These are phyloP conservation scores for Aegle marmelos DNA, from an alignment of 345 rosid species.

Conservation along the genomic window DNA sequence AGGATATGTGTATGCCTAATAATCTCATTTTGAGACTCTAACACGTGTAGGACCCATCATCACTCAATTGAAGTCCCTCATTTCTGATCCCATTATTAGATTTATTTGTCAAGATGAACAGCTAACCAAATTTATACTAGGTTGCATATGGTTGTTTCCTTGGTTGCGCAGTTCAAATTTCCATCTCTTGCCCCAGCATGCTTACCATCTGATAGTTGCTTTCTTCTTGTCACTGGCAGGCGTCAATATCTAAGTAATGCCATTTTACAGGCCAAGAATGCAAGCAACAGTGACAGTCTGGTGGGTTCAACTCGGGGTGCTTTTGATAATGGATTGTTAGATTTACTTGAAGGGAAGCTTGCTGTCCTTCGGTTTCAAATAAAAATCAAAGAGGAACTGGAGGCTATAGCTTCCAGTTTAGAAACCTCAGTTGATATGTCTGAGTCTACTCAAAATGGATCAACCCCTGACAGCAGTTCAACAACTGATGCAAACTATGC, in stretches of 20 bases:
- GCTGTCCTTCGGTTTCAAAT: constrained; percentile 87
- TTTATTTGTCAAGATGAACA: constrained; percentile 4
- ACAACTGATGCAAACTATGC: constrained; percentile 42
- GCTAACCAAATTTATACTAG: background rate
- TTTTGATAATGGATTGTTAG: constrained; percentile 75
- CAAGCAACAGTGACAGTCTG: constrained; percentile 56
- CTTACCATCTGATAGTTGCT: constrained; percentile 22
- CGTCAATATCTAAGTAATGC: constrained; percentile 85
- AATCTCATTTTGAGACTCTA: background rate
- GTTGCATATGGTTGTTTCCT: constrained; percentile 13
- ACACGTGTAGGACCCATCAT: background rate
- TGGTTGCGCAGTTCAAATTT: background rate
- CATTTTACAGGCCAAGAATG: constrained; percentile 93
- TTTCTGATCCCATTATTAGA: background rate
- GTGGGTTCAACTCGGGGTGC: constrained; percentile 50
- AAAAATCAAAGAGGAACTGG: constrained; percentile 80
- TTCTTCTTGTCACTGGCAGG: constrained; percentile 47
- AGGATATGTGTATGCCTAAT: background rate
- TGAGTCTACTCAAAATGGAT: constrained; percentile 54
- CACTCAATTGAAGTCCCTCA: background rate
- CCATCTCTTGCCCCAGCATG: background rate
- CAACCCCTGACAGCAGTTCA: constrained; percentile 35
- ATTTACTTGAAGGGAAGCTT: constrained; percentile 96
- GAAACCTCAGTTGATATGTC: constrained; percentile 49
- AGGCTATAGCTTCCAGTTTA: constrained; percentile 57